These are phyloP conservation scores for Epichloe elymi DNA, from an alignment of 2,329 filamentous ascomycete genomes.

Conservation along the genomic window DNA sequence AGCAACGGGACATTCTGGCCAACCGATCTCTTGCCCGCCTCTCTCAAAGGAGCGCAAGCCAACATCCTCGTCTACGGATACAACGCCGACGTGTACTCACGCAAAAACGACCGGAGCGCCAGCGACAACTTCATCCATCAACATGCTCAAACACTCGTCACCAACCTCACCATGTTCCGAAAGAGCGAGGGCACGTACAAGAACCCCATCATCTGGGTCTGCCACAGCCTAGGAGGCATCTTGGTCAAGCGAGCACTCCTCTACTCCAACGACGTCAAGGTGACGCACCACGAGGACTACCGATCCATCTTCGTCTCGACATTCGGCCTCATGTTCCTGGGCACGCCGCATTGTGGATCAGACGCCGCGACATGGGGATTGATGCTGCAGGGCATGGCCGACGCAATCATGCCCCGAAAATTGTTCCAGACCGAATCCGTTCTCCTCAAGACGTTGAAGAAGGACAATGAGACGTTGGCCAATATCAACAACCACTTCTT, in stretches of 20 bases:
- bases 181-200: constrained; percentile 40
- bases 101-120: constrained; percentile 35
- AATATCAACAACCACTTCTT: constrained; percentile 63
- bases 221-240: constrained; percentile 61
- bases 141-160: constrained; percentile 57
- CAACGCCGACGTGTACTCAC: constrained; percentile 50
- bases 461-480: constrained; percentile 59
- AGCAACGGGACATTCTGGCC: constrained; percentile 55
- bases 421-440: constrained; percentile 55
- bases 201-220: constrained; percentile 64
- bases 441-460: constrained; percentile 57
- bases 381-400: constrained; percentile 54
- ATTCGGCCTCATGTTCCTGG: constrained; percentile 63
- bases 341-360: constrained; percentile 61
- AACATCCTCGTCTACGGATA: constrained; percentile 63
- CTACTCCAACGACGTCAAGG: constrained; percentile 49
- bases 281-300: constrained; percentile 47
- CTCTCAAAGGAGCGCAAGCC: constrained; percentile 42
- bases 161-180: constrained; percentile 48
- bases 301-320: constrained; percentile 62
- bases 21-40: constrained; percentile 47
- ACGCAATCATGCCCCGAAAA: constrained; percentile 49
- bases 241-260: constrained; percentile 57
- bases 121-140: constrained; percentile 56
- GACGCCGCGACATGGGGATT: constrained; percentile 55